Percentiles rank a stretch among this genome's conserved stretches.
These are phyloP conservation scores for Geranomyces variabilis DNA, from an alignment of 192 early-diverging fungal species.

Conservation along the genomic window DNA sequence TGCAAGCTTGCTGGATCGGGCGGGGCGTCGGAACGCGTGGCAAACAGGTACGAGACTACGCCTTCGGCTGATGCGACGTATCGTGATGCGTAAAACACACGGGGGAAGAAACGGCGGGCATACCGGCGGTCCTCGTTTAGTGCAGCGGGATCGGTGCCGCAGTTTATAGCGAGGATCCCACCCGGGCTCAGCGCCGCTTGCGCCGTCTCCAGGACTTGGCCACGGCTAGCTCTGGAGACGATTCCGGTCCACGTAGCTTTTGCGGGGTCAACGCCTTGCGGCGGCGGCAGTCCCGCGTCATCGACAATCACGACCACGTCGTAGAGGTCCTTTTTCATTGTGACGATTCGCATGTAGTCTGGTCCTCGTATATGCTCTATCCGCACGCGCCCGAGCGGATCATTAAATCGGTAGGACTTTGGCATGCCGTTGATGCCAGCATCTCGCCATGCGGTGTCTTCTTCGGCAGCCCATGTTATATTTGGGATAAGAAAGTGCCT, in stretches of 20 bases:
- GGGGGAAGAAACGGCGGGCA: conserved; percentile 22
- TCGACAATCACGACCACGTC: conserved; percentile 28
- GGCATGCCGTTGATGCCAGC: too few relatives aligned
- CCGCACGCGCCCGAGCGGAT: not conserved
- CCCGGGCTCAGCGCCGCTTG: conserved; percentile 19
- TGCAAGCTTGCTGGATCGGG: conserved; percentile 11
- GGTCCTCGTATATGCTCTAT: not conserved
- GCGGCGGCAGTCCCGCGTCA: not conserved
- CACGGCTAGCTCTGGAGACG: not conserved
- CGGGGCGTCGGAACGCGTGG: conserved; percentile 22
- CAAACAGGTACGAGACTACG: not conserved
- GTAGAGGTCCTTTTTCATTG: not conserved
- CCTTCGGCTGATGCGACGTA: conserved; percentile 5
- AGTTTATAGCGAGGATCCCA: conserved; percentile 6
- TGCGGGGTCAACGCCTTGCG: too few relatives aligned
- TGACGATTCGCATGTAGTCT: conserved; percentile 3
- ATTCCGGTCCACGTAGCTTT: not conserved
- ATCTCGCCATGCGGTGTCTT: too few relatives aligned
- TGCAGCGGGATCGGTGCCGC: not conserved
- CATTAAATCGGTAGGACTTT: not conserved
- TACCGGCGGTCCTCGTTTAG: conserved; percentile 1
- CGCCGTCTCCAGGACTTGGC: conserved; percentile 5
- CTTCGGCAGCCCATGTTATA: conserved; percentile 16
- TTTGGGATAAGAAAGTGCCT: conserved; percentile 7
- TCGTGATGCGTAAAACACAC: conserved; percentile 2